Conservation (phyloP, 2,329 filamentous ascomycete genomes). For the Trematosphaeria pertusa region DNA sequence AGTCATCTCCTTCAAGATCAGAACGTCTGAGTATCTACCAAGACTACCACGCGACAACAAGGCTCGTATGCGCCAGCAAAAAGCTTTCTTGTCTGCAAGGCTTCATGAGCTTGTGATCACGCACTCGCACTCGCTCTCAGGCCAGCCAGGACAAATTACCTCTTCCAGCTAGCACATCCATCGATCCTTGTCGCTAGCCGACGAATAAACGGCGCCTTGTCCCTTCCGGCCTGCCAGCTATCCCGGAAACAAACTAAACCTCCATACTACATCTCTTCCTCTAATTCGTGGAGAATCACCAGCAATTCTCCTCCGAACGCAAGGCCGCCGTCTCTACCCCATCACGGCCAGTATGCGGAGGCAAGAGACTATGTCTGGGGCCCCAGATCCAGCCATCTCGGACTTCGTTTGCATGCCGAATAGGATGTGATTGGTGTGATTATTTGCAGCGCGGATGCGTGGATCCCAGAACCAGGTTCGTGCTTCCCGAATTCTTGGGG, state of each 20-base stretch:
- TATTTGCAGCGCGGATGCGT: constrained; percentile 22
- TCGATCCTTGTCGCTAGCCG: background rate
- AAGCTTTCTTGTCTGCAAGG: background rate
- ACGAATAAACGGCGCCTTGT: constrained; percentile 16
- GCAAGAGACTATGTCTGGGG: constrained; percentile 18
- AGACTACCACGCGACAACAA: background rate
- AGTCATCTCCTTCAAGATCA: no score
- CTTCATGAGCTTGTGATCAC: background rate
- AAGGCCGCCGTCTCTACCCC: constrained; percentile 1
- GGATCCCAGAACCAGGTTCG: constrained; percentile 24
- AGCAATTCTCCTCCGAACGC: constrained; percentile 16
- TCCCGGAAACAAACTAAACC: constrained; percentile 4
- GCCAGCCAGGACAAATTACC: background rate
- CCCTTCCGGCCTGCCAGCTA: constrained; percentile 19
- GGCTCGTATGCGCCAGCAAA: background rate
- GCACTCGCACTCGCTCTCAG: background rate
- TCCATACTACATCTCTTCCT: constrained; percentile 1
- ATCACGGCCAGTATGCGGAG: constrained; percentile 21
- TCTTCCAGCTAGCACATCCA: constrained; percentile 1
- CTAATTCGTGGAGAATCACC: constrained; percentile 39
- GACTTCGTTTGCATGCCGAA: constrained; percentile 3
- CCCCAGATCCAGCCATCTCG: constrained; percentile 31
- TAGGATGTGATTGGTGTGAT: constrained; percentile 40
- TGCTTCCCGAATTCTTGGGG: constrained; percentile 31
- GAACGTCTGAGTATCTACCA: no score